Evolutionary conservation across 1,284 basidiomycete genomes (phyloP).

Genomic region (Ganoderma meredithae): DNA sequence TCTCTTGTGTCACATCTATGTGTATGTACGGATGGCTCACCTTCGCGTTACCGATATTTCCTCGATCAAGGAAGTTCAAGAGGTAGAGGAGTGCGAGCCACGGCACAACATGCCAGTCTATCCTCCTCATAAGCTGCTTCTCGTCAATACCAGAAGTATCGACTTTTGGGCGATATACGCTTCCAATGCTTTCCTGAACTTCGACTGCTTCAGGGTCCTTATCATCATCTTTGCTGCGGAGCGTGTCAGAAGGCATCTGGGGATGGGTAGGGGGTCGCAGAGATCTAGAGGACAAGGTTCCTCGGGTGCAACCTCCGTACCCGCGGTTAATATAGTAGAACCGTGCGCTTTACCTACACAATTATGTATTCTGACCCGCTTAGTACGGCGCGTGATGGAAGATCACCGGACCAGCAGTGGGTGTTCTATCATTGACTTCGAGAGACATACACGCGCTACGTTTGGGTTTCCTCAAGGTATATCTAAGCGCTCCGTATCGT

Average conservation of each 20-base stretch:
- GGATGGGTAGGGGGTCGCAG: background rate
- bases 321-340: slow-evolving; percentile 11
- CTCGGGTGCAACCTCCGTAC: background rate
- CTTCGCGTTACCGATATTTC: slow-evolving; percentile 84
- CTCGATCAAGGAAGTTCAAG: slow-evolving; percentile 80
- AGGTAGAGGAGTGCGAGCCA: slow-evolving; percentile 79
- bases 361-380: background rate
- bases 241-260: slow-evolving; percentile 30
- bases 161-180: slow-evolving; percentile 56
- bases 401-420: slow-evolving; percentile 2
- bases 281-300: background rate
- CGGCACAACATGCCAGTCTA: slow-evolving; percentile 70
- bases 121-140: slow-evolving; percentile 66
- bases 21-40: slow-evolving; percentile 41
- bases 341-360: background rate
- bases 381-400: background rate
- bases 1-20: background rate
- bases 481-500: slow-evolving; percentile 2
- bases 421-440: background rate
- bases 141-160: slow-evolving; percentile 67
- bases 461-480: background rate
- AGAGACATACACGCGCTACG: background rate
- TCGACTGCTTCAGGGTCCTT: slow-evolving; percentile 30
- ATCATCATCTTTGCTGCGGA: slow-evolving; percentile 24
- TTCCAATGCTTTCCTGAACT: slow-evolving; percentile 23